Base-by-base conservation (phyloP, 306 rosid genomes). In the Medicago lupulina region DNA sequence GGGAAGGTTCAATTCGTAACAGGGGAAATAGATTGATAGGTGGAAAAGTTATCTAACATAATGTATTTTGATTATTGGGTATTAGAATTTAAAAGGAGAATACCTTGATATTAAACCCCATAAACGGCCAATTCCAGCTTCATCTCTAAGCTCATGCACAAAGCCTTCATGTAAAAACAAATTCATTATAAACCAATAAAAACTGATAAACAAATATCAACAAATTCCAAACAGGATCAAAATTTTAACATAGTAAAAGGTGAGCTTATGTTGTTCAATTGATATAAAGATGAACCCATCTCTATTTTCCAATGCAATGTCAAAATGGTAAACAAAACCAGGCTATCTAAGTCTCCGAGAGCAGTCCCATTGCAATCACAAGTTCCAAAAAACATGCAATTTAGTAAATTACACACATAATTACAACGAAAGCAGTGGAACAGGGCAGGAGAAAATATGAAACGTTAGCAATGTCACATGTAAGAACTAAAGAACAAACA, bases 41-140 rank as follows among this genome's bases (percentile, higher is more conserved):
- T 49, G 51, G 39, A 55, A 55, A 63, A 64, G 9, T 70, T 9
- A 68, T 70, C 12, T 15, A 70, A 44, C 39, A 54, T 23, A 31
- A 64, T n/a, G 5, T 77, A 11, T 63, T 31, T 70, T 41, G 10
- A 67, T 66, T 19, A 44, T 57, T 13, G 3, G 41, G 19, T 25
- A 61, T 28, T 21, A 57, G 18, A 70, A 65, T 77, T 40, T 23
- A 25, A 23, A 60, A 41, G 51, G 63, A 38, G 60, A 58, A 38
- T 84, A 95, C 98, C 99, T 78, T 59, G 99, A 85, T 86, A 95
- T 84, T 60, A 90, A 83, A 81, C 99, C 97, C 97, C 97, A 90
- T 53, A 95, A 75, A 69, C 97, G 95, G 74, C 89, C 76, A 65
- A 92, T 81, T 83, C 98, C 99, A 11, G 86, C 76, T 72, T 95